A percentile compares a stretch with the other conserved stretches of the same genome.
Conservation (phyloP, 768 basidiomycete genomes). For the Termitomyces sp. region DNA sequence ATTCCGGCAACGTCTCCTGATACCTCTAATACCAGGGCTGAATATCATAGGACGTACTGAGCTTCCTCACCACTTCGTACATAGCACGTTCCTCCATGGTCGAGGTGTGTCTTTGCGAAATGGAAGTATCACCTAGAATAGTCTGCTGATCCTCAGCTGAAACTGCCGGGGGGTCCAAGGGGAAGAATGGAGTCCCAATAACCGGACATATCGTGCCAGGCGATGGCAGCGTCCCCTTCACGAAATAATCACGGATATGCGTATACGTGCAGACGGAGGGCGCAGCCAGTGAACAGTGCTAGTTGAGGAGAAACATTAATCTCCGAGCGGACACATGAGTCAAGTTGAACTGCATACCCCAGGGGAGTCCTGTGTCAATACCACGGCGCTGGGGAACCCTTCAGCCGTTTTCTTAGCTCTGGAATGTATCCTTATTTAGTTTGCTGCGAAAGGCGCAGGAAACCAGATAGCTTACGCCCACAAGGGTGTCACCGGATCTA, state of each 20-base stretch:
- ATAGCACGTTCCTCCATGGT: not conserved
- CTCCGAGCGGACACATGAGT: not conserved
- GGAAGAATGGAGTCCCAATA: constrained; percentile 26
- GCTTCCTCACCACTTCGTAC: constrained; percentile 6
- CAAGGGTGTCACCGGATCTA: constrained; percentile 28
- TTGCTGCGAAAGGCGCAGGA: not conserved
- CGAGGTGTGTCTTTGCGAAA: not conserved
- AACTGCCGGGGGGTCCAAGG: not conserved
- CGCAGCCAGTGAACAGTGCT: constrained; percentile 26
- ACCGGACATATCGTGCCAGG: constrained; percentile 39
- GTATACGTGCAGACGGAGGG: constrained; percentile 26
- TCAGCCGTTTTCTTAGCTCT: constrained; percentile 40
- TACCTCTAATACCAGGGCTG: not conserved
- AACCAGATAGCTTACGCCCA: constrained; percentile 21
- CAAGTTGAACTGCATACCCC: constrained; percentile 28
- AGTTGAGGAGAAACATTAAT: not conserved
- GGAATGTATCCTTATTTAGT: not conserved
- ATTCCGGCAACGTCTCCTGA: not conserved
- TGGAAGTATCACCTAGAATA: not conserved
- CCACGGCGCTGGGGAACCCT: constrained; percentile 36
- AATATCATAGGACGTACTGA: constrained; percentile 4
- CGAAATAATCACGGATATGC: constrained; percentile 39
- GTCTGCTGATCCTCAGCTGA: not conserved
- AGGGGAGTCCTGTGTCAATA: constrained; percentile 40
- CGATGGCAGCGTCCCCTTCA: constrained; percentile 37